Conservation (phyloP, 148 eudicot genomes). For the Oxyria digyna region DNA sequence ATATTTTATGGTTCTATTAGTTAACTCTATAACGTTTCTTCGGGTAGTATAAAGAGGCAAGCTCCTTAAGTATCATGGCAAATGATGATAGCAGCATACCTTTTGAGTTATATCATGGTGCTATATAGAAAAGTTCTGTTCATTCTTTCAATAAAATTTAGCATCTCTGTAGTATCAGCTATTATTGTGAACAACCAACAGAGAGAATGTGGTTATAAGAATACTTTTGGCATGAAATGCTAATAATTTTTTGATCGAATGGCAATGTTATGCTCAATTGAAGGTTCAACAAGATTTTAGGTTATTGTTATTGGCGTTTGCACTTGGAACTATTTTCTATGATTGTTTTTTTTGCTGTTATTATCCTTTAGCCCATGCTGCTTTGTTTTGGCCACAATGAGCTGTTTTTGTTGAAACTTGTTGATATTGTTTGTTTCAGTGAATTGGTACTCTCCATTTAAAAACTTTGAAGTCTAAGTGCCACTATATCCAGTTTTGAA, state of each 20-base stretch:
- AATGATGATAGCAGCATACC: not conserved
- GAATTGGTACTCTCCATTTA: too few species aligned
- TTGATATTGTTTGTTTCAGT: not conserved
- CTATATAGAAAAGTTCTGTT: not conserved
- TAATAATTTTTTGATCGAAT: not conserved
- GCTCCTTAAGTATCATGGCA: not conserved
- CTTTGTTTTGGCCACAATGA: too few species aligned
- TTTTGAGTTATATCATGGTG: not conserved
- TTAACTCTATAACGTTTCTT: not conserved
- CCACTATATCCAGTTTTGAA: slow-evolving; percentile 12
- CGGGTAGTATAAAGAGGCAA: not conserved
- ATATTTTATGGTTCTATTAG: not conserved
- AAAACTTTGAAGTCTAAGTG: too few species aligned
- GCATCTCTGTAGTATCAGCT: not conserved
- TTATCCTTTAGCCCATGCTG: not conserved
- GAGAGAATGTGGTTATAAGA: not conserved
- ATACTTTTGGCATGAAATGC: not conserved
- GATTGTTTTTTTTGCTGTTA: not conserved
- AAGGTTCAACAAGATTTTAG: not conserved
- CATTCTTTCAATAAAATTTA: not conserved
- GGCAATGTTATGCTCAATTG: not conserved
- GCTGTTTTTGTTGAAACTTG: not conserved
- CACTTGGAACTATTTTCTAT: not conserved
- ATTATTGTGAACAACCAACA: not conserved
- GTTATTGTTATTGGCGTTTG: not conserved